phyloP scores from a whole-genome alignment of 495 filamentous ascomycete genomes.

The Penicillium robsamsonii region DNA sequence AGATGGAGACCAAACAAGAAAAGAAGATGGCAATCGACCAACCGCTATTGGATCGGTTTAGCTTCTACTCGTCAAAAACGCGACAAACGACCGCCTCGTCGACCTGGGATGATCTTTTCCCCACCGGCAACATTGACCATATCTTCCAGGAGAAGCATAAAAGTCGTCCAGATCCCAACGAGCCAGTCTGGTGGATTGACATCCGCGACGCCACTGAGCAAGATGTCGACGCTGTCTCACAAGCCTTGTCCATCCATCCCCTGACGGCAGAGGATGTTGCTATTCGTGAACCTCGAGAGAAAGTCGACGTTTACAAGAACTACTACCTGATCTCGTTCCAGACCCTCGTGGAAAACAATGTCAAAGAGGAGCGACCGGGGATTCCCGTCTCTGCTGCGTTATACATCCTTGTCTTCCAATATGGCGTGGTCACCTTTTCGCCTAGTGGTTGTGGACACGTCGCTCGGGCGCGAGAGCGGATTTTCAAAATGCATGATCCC shows the following conservation, averaged over 20 bases:
- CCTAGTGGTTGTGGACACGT: conserved; percentile 75
- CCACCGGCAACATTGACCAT: conserved; percentile 69
- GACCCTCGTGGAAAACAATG: conserved; percentile 68
- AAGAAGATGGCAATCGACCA: conserved; percentile 1
- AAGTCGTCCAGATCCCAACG: conserved; percentile 14
- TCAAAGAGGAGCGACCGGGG: conserved; percentile 52
- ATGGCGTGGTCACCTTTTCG: conserved; percentile 87
- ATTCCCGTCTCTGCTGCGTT: conserved; percentile 77
- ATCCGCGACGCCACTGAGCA: conserved; percentile 79
- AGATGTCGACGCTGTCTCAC: conserved; percentile 73
- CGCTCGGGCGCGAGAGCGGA: conserved; percentile 75
- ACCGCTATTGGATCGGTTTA: conserved; percentile 58
- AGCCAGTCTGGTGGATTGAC: conserved; percentile 85
- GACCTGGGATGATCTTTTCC: conserved; percentile 72
- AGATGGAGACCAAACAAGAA: not conserved
- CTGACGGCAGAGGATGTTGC: conserved; percentile 89
- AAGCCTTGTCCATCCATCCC: conserved; percentile 84
- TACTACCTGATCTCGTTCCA: conserved; percentile 96
- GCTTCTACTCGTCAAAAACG: conserved; percentile 84
- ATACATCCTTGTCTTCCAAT: conserved; percentile 90
- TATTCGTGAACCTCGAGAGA: conserved; percentile 87
- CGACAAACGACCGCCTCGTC: conserved; percentile 74
- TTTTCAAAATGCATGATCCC: conserved; percentile 80
- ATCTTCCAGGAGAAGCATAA: conserved; percentile 63
- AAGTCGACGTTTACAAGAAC: conserved; percentile 88